Conservation (phyloP, 1,284 basidiomycete genomes). For the Cutaneotrichosporon arboriforme region DNA sequence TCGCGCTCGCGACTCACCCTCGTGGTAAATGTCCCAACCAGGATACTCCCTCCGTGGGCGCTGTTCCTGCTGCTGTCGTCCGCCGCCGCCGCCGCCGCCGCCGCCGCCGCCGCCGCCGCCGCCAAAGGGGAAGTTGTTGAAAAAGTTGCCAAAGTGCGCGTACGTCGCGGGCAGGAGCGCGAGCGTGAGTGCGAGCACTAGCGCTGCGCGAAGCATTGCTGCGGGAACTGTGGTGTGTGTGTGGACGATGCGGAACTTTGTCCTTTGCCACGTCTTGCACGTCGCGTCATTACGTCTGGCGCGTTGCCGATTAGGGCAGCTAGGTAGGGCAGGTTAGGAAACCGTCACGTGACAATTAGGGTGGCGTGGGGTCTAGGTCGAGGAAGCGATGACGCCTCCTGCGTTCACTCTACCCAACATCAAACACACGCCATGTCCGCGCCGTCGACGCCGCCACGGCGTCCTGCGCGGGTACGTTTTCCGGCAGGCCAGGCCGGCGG, state of each 20-base stretch:
- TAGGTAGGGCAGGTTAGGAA: too few species aligned
- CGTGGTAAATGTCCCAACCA: slow-evolving; percentile 38
- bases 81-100: too few species aligned
- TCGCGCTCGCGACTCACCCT: slow-evolving; percentile 20
- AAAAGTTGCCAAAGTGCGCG: slow-evolving; percentile 44
- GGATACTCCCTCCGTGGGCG: slow-evolving; percentile 27
- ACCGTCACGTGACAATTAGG: too few species aligned
- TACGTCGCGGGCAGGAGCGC: slow-evolving; percentile 12
- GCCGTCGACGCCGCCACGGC: slow-evolving; percentile 8
- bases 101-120: too few species aligned
- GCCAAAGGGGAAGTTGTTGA: slow-evolving; percentile 36
- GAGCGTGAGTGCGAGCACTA: slow-evolving; percentile 5
- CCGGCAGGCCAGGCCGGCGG: background rate
- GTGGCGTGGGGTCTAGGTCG: too few species aligned
- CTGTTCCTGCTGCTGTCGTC: slow-evolving; percentile 22
- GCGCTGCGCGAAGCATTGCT: background rate
- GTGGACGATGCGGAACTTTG: background rate
- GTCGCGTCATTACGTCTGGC: too few species aligned
- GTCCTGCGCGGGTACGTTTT: slow-evolving; percentile 7
- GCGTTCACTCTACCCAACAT: too few species aligned
- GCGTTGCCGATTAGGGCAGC: too few species aligned
- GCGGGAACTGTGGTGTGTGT: background rate
- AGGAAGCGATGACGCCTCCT: too few species aligned
- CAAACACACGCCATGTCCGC: slow-evolving; percentile 8
- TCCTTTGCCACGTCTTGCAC: background rate